Conservation (phyloP, 2,329 filamentous ascomycete genomes). For the Aspergillus brunneoviolaceus region DNA sequence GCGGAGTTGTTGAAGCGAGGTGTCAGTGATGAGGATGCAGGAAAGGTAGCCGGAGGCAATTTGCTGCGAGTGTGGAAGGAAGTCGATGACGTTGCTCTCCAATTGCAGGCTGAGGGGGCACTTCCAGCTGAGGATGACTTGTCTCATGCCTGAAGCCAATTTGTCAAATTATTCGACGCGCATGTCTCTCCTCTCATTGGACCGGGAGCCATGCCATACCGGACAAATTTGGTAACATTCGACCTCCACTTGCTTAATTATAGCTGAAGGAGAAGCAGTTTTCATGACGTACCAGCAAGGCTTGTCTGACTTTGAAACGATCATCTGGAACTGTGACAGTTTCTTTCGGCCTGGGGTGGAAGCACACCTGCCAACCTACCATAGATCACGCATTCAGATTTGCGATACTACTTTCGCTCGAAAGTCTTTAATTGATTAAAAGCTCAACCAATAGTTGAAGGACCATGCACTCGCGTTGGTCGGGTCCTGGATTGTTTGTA, state of each 20-base stretch:
- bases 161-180: not conserved
- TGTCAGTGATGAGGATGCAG: slow-evolving; percentile 70
- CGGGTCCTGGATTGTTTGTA: not conserved
- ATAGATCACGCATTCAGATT: not conserved
- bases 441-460: not conserved
- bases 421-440: not conserved
- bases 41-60: slow-evolving; percentile 76
- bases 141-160: not conserved
- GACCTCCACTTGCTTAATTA: not conserved
- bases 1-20: slow-evolving; percentile 71
- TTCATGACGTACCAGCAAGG: not conserved
- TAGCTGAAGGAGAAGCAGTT: not conserved
- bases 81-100: slow-evolving; percentile 68
- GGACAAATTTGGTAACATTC: not conserved
- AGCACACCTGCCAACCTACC: not conserved
- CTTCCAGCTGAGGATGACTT: slow-evolving; percentile 46
- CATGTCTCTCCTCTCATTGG: not conserved
- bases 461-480: not conserved
- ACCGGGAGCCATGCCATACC: not conserved
- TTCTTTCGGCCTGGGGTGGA: not conserved
- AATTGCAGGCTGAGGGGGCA: slow-evolving; percentile 60
- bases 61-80: slow-evolving; percentile 79
- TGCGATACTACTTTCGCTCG: not conserved
- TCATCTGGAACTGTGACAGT: not conserved
- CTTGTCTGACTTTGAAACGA: not conserved